phyloP scores from a whole-genome alignment of 1,139 yeast species.

The Yamadazyma sp. region DNA sequence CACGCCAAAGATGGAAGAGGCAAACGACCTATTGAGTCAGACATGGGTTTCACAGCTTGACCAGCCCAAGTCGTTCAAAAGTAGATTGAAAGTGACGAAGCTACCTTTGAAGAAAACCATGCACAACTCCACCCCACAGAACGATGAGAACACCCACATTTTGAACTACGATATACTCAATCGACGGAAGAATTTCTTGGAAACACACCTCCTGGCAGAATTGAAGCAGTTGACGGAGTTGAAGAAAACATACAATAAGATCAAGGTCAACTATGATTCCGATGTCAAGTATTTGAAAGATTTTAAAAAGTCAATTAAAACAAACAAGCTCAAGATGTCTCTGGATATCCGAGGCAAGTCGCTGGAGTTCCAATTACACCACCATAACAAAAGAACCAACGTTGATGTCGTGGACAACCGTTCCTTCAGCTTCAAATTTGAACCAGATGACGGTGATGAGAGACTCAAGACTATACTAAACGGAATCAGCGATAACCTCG shows the following conservation, averaged over 20 bases:
- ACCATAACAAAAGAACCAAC: background rate
- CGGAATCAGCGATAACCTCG: constrained; percentile 20
- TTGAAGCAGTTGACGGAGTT: constrained; percentile 38
- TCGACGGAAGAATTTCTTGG: constrained; percentile 32
- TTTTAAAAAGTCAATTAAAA: constrained; percentile 19
- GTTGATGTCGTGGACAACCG: background rate
- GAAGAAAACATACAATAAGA: constrained; percentile 25
- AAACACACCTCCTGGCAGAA: constrained; percentile 45
- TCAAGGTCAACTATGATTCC: constrained; percentile 26
- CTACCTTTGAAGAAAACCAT: constrained; percentile 32
- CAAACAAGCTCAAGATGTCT: constrained; percentile 13
- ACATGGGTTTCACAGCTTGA: constrained; percentile 32
- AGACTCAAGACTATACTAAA: constrained; percentile 18
- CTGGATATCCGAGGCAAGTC: background rate
- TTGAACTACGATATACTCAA: constrained; percentile 33
- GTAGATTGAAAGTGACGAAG: constrained; percentile 33
- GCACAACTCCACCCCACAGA: constrained; percentile 15
- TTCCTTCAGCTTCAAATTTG: constrained; percentile 14
- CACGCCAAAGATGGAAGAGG: constrained; percentile 20
- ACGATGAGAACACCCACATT: constrained; percentile 19
- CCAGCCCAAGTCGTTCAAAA: constrained; percentile 28
- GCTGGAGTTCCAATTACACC: background rate
- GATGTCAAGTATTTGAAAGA: constrained; percentile 36
- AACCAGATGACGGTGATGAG: constrained; percentile 23
- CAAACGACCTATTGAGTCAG: constrained; percentile 28